phyloP scores from a whole-genome alignment of 1,284 basidiomycete genomes.

The Papiliotrema laurentii region DNA sequence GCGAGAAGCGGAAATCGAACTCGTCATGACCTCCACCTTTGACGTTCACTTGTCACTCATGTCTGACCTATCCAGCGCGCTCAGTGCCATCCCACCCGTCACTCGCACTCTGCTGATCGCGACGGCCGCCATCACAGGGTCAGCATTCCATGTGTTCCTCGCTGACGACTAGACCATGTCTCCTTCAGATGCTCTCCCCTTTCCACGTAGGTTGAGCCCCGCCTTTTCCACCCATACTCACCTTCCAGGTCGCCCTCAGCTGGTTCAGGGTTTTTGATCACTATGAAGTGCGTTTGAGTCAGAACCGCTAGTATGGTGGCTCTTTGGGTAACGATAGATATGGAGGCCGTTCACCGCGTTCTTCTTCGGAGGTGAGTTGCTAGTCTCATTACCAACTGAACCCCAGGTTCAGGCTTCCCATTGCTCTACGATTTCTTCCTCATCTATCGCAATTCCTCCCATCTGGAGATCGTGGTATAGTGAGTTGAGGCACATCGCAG shows the following conservation, averaged over 20 bases:
- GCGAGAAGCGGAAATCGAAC: too few relatives aligned
- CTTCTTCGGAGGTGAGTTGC: conserved; percentile 38
- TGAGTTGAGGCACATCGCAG: conserved; percentile 15
- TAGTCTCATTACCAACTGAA: background rate
- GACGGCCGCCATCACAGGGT: conserved; percentile 25
- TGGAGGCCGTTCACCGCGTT: conserved; percentile 42
- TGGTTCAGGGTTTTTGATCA: conserved; percentile 16
- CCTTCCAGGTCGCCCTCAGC: conserved; percentile 20
- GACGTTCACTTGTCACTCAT: conserved; percentile 9
- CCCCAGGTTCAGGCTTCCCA: conserved; percentile 30
- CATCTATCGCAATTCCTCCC: conserved; percentile 42
- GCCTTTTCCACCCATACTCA: background rate
- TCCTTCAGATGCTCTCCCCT: conserved; percentile 23
- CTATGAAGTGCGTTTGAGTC: conserved; percentile 17
- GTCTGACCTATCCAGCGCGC: conserved; percentile 22
- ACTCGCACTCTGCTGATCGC: conserved; percentile 22
- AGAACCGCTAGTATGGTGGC: background rate
- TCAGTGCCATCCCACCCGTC: conserved; percentile 29
- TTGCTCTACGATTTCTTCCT: conserved; percentile 43
- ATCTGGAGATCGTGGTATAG: conserved; percentile 37
- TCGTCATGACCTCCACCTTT: background rate
- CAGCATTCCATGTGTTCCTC: conserved; percentile 5
- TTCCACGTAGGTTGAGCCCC: conserved; percentile 12
- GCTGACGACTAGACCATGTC: conserved; percentile 20
- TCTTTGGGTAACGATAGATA: conserved; percentile 15